Evolutionary conservation across 208 protist genomes (phyloP).

Genomic region (Giardia duodenalis): DNA sequence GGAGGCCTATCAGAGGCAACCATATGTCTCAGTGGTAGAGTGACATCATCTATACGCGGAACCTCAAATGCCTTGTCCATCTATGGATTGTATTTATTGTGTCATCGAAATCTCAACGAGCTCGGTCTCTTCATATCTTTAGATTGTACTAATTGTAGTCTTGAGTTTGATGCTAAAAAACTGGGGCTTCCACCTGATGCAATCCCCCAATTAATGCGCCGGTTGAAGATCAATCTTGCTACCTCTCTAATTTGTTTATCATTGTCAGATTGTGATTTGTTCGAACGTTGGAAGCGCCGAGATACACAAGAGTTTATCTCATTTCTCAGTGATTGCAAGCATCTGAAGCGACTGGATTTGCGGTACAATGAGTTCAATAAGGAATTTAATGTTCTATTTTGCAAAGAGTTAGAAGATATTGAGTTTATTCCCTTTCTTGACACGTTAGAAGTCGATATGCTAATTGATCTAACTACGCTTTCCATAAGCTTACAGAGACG

Average conservation of each 20-base stretch:
- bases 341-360: not conserved
- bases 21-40: not conserved
- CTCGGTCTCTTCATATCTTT: not conserved
- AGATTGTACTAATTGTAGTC: not conserved
- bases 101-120: not conserved
- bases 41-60: not conserved
- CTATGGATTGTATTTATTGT: not conserved
- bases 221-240: not conserved
- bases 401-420: too few species aligned
- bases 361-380: not conserved
- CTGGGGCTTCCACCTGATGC: not conserved
- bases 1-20: not conserved
- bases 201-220: not conserved
- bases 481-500: too few species aligned
- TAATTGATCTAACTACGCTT: too few species aligned
- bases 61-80: not conserved
- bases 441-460: too few species aligned
- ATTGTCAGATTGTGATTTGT: not conserved
- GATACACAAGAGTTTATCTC: not conserved
- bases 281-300: not conserved
- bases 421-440: too few species aligned
- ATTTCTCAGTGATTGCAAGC: not conserved
- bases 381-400: too few species aligned
- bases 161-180: not conserved
- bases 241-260: not conserved